A percentile compares a stretch with the other conserved stretches of the same genome.
phyloP scores from a whole-genome alignment of 768 basidiomycete species.

The Leccinum disarticulatum region DNA sequence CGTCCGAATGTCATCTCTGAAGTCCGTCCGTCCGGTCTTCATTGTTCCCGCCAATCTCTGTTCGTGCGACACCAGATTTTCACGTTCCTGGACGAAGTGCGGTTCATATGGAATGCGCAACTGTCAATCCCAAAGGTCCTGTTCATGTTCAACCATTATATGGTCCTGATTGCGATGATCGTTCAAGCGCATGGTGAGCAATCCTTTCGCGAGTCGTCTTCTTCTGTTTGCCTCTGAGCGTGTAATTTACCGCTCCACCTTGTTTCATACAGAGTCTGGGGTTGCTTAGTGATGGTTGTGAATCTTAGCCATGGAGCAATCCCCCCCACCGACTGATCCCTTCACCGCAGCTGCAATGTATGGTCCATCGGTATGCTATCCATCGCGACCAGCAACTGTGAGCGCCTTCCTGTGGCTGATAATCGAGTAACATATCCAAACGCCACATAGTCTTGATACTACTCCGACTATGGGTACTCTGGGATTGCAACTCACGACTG shows the following conservation, averaged over 20 bases:
- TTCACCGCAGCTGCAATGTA: slow-evolving; percentile 24
- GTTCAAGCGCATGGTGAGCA: no score
- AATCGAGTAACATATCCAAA: neutral
- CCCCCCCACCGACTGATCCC: neutral
- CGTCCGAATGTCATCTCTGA: no score
- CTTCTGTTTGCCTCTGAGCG: neutral
- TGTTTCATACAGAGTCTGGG: neutral
- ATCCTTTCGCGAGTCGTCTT: neutral
- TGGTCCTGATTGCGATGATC: no score
- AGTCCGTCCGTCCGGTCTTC: no score
- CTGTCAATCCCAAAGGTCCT: no score
- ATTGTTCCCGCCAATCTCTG: no score
- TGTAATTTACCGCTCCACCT: neutral
- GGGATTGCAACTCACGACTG: slow-evolving; percentile 29
- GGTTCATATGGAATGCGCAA: no score
- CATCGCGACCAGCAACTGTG: slow-evolving; percentile 38
- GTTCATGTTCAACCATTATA: no score
- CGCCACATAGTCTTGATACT: slow-evolving; percentile 36
- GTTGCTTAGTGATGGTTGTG: slow-evolving; percentile 17
- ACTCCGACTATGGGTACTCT: slow-evolving; percentile 41
- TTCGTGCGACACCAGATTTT: no score
- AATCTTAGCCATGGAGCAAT: neutral
- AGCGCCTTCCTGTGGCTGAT: slow-evolving; percentile 7
- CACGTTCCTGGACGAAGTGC: no score
- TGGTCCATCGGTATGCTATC: slow-evolving; percentile 37